Evolutionary conservation across 1,284 basidiomycete genomes (phyloP).

Genomic region (Trichosporon inkin): DNA sequence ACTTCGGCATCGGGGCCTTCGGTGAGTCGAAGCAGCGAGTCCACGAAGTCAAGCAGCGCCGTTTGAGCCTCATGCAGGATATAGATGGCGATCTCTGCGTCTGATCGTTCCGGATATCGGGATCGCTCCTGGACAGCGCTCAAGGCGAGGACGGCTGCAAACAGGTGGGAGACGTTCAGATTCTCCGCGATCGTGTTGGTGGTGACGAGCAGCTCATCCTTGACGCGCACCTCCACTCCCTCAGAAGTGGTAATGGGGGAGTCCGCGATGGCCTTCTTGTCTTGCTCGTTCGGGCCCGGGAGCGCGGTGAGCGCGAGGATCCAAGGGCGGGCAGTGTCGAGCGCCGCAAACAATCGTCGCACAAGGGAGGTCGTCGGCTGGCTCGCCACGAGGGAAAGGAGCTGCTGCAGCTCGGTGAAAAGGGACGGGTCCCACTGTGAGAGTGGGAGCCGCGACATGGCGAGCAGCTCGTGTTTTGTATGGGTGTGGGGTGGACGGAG

Average conservation of each 20-base stretch:
- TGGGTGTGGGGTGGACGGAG: neutral
- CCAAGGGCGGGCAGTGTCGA: slow-evolving; percentile 44
- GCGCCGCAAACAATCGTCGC: slow-evolving; percentile 30
- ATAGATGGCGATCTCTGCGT: slow-evolving; percentile 39
- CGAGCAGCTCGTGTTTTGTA: slow-evolving; percentile 1
- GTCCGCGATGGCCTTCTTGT: slow-evolving; percentile 37
- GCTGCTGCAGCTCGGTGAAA: slow-evolving; percentile 38
- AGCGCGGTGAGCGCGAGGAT: slow-evolving; percentile 36
- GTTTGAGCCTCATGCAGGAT: slow-evolving; percentile 34
- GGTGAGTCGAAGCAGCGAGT: slow-evolving; percentile 33
- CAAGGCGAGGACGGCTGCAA: slow-evolving; percentile 38
- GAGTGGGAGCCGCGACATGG: slow-evolving; percentile 32
- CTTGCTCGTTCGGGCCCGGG: slow-evolving; percentile 35
- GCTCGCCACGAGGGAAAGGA: slow-evolving; percentile 34
- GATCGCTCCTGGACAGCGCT: slow-evolving; percentile 35
- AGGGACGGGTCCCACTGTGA: slow-evolving; percentile 41
- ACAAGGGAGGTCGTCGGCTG: slow-evolving; percentile 41
- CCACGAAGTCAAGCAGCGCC: slow-evolving; percentile 37
- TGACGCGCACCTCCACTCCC: slow-evolving; percentile 34
- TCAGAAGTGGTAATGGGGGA: slow-evolving; percentile 26
- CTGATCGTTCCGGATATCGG: slow-evolving; percentile 35
- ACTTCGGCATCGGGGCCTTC: slow-evolving; percentile 25
- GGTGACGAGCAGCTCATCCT: slow-evolving; percentile 35
- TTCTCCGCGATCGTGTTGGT: slow-evolving; percentile 32
- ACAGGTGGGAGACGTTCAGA: slow-evolving; percentile 37